Conservation (phyloP, 306 rosid genomes). For the Vigna reflexopilosa region DNA sequence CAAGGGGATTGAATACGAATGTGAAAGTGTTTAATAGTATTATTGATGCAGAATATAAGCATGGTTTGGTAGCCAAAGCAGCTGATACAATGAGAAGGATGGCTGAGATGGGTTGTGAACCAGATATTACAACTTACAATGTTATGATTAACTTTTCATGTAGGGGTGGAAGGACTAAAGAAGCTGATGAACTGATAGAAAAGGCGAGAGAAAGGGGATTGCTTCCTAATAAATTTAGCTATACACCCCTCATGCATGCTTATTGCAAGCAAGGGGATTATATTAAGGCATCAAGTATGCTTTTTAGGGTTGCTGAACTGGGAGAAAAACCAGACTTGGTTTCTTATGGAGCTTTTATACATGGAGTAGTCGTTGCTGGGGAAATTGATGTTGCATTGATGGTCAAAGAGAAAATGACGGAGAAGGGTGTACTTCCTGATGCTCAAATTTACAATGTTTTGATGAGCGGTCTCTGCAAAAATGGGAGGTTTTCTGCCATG, state of each 20-base stretch:
- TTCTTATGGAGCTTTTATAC: constrained; percentile 79
- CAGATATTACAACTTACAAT: constrained; percentile 76
- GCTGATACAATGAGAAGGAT: constrained; percentile 55
- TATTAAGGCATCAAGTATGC: constrained; percentile 63
- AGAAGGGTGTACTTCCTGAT: constrained; percentile 76
- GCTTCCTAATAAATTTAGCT: constrained; percentile 62
- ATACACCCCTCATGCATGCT: constrained; percentile 69
- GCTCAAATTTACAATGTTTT: constrained; percentile 82
- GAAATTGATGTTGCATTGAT: constrained; percentile 70
- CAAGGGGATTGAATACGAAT: constrained; percentile 64
- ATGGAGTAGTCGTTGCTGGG: constrained; percentile 70
- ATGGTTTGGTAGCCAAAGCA: constrained; percentile 51
- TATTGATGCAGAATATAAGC: constrained; percentile 68
- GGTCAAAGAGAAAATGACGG: constrained; percentile 70
- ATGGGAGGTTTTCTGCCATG: constrained; percentile 74
- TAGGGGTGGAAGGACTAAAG: constrained; percentile 60
- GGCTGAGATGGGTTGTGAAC: constrained; percentile 69
- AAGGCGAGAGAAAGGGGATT: constrained; percentile 55
- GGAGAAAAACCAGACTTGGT: constrained; percentile 74
- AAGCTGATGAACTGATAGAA: constrained; percentile 67
- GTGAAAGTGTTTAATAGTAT: constrained; percentile 65
- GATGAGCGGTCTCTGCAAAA: constrained; percentile 81
- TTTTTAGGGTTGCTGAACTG: constrained; percentile 68
- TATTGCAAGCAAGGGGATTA: constrained; percentile 73
- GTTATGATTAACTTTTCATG: constrained; percentile 67